These are phyloP conservation scores for Tetrahymena elliotti DNA, from an alignment of 73 alveolate genomes.

Conservation along the genomic window DNA sequence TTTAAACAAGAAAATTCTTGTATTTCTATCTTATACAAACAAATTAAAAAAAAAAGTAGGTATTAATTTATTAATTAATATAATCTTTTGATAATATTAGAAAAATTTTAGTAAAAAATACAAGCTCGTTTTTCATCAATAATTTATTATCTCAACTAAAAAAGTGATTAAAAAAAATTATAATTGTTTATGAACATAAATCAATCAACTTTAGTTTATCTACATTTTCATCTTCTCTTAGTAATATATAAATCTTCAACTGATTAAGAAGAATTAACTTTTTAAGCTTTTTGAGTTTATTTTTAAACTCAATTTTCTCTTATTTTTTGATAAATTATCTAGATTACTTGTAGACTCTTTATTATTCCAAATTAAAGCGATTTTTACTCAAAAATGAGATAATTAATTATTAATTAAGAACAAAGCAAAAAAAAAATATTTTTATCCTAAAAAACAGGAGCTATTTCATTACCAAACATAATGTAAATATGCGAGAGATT, in stretches of 20 bases:
- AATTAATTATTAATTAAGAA: too few relatives aligned
- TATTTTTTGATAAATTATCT: neutral
- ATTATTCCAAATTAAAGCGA: neutral
- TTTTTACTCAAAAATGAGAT: neutral
- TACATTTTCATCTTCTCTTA: neutral
- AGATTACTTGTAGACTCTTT: neutral
- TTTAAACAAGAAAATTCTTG: neutral
- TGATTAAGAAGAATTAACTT: neutral
- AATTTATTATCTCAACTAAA: too few relatives aligned
- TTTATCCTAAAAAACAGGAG: too few relatives aligned
- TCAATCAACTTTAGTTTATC: neutral
- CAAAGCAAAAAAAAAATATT: neutral
- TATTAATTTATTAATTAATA: too few relatives aligned
- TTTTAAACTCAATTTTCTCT: neutral
- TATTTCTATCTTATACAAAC: neutral
- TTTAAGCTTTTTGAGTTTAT: neutral
- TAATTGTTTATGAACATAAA: neutral
- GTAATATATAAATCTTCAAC: neutral
- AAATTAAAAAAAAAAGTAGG: too few relatives aligned
- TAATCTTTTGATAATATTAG: neutral
- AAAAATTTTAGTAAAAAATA: neutral
- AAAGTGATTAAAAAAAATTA: too few relatives aligned
- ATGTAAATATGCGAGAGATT: too few relatives aligned
- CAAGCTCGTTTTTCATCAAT: too few relatives aligned
- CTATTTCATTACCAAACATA: too few relatives aligned